Evolutionary conservation across 805 yeast species (phyloP), one percentile per base, ranked within the genome.

Genomic region (Lipomyces japonicus): DNA sequence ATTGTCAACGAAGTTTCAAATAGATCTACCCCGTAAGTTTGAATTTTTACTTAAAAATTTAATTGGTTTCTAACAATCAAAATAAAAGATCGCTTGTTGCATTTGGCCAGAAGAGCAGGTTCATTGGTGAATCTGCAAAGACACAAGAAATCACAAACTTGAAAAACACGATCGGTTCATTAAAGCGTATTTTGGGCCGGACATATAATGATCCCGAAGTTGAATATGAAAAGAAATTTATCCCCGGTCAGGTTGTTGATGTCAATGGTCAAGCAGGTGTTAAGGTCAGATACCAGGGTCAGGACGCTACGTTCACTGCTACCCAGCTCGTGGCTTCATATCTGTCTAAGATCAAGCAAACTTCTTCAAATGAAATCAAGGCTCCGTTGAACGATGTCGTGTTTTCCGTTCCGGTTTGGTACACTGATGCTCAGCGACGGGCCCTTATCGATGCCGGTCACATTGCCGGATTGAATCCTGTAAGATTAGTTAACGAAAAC

Each of bases 1-100:
- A 87, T 93, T 65, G 97, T 93, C 74, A 93, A 93, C 70, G 99
- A 93, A 74, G 97, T 93, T 42, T 90, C 97, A 50, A 93, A 93
- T 84, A 85, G 99, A 73, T 72, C 95, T 61, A 93, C 99, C 30
- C 98, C 99, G 60, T 68, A 80, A 19, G 70, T 72, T 7, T 34
- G 16, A 30, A n/a, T 43, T 24, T n/a, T 23, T 23, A 10, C 35
- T 6, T 19, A 22, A 26, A 35, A 21, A 6, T 14, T 30, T n/a
- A 21, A 18, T 3, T n/a, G 34, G 32, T 46, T n/a, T 26, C 55
- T 46, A 14, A 7, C 32, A 3, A 14, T 6, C 41, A 58, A n/a
- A n/a, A n/a, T n/a, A n/a, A n/a, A n/a, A n/a, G 61, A 22, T 71
- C 86, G 28, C 70, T 87, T 60, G 93, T 93, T 62, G 97, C 96